Base-by-base conservation (phyloP, 805 yeast genomes). In the Saccharomycopsis capsularis region DNA sequence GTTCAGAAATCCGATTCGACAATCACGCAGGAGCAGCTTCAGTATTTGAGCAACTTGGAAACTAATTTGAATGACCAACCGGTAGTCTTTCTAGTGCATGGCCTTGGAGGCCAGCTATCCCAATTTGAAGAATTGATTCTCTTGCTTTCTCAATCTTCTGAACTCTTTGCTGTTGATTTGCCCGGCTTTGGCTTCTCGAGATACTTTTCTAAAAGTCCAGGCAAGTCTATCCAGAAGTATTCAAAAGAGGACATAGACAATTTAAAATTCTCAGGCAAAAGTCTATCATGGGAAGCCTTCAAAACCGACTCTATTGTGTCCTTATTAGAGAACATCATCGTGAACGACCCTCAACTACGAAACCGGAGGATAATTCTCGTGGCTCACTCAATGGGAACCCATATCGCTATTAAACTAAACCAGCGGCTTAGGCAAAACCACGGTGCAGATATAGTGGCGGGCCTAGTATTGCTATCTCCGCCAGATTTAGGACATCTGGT, bases 21-120 rank as follows among this genome's bases (percentile, higher is more conserved):
- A n/a, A n/a, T n/a, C n/a, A n/a, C n/a, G n/a, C n/a, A n/a, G n/a
- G 45, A 23, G 18, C 48, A 52, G 23, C 25, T 46, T 11, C 13
- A 16, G 6, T 52, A 35, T 36, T 25, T 50, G n/a, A 34, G 44
- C 21, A 48, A 56, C n/a, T 34, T 57, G 9, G 50, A 51, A 13
- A 9, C 42, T 11, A 52, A 53, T 37, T 46, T 78, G 35, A 63
- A 70, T 22, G 68, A 68, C 13, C 60, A 79, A 37, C 95, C 95
- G 0, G 67, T 81, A 2, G 63, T 84, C 4, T 64, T 87, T 2
- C 76, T 88, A 49, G 60, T 90, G 18, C 97, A 89, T 67, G 98
- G 98, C 0, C 64, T 91, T 19, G 98, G 97, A 1, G 98, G 98
- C 2, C 91, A 82, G 57, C 68, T 85, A 60, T 78, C 87, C 21